Conservation (phyloP, 345 rosid genomes). For the Eucalyptus microcorys region DNA sequence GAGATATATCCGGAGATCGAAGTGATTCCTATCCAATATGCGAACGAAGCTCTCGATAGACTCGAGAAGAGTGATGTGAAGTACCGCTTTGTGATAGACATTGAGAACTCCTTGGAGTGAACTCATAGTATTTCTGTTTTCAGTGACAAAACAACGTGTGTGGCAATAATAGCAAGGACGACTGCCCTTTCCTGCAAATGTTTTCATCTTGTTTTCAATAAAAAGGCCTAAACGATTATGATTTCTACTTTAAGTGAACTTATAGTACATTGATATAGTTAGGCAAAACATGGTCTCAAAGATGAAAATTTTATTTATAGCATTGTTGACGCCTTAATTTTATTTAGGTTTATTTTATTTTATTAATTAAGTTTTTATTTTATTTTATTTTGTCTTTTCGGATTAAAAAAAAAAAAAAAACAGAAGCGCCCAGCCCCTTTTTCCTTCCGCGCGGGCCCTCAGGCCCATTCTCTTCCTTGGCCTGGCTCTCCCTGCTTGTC, state of each 20-base stretch:
- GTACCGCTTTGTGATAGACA: slow-evolving; percentile 19
- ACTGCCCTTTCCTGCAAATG: neutral
- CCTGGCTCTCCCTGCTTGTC: no score
- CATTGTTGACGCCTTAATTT: no score
- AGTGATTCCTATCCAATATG: slow-evolving; percentile 13
- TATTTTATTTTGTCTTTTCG: no score
- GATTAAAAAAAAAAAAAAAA: no score
- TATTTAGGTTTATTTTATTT: no score
- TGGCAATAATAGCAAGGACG: neutral
- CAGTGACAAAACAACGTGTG: neutral
- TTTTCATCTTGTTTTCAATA: neutral
- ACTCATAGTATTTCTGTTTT: neutral
- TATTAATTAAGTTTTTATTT: no score
- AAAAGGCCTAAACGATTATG: neutral
- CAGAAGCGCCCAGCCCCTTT: no score
- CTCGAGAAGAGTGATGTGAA: slow-evolving; percentile 13
- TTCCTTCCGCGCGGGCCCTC: no score
- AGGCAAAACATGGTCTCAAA: neutral
- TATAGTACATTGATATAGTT: neutral
- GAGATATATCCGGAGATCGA: slow-evolving; percentile 12
- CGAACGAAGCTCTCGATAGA: slow-evolving; percentile 21
- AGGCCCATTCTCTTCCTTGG: no score
- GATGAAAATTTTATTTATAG: neutral
- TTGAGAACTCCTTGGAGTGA: slow-evolving; percentile 14
- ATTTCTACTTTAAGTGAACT: neutral